Evolutionary conservation across 768 basidiomycete genomes (phyloP).

Genomic region (Cystofilobasidium macerans): DNA sequence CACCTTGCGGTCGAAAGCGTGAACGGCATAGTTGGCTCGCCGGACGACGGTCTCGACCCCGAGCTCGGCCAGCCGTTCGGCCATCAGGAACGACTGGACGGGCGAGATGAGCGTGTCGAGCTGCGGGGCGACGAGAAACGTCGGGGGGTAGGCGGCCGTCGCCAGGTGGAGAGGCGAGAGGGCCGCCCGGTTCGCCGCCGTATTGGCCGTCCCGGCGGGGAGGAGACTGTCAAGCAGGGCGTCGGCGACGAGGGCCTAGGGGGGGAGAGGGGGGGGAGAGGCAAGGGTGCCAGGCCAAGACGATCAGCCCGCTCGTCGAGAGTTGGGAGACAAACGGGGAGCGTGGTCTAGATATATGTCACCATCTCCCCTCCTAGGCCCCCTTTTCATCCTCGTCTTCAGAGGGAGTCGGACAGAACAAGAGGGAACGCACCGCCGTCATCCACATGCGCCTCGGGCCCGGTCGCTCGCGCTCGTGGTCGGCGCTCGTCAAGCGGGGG

Average conservation of each 20-base stretch:
- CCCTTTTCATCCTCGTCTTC: too few relatives aligned
- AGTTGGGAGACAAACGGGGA: neutral
- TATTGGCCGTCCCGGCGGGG: constrained; percentile 1
- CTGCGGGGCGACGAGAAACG: constrained; percentile 3
- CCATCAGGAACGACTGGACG: neutral
- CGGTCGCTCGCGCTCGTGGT: constrained; percentile 5
- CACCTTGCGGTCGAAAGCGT: constrained; percentile 6
- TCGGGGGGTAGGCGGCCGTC: neutral
- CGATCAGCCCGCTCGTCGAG: neutral
- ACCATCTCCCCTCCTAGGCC: too few relatives aligned
- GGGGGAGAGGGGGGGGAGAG: neutral
- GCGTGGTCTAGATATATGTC: too few relatives aligned
- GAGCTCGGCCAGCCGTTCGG: neutral
- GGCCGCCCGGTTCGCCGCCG: neutral
- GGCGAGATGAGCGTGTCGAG: constrained; percentile 3
- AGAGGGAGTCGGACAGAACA: too few relatives aligned
- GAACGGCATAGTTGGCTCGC: neutral
- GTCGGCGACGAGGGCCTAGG: neutral
- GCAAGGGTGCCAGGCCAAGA: neutral
- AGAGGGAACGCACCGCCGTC: neutral
- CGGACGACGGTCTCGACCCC: neutral
- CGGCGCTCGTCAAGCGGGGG: neutral
- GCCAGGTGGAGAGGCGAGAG: constrained; percentile 1
- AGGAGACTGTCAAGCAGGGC: neutral
- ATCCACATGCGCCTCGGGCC: neutral